Conservation (phyloP, 169 alveolate species). For the Besnoitia besnoiti region DNA sequence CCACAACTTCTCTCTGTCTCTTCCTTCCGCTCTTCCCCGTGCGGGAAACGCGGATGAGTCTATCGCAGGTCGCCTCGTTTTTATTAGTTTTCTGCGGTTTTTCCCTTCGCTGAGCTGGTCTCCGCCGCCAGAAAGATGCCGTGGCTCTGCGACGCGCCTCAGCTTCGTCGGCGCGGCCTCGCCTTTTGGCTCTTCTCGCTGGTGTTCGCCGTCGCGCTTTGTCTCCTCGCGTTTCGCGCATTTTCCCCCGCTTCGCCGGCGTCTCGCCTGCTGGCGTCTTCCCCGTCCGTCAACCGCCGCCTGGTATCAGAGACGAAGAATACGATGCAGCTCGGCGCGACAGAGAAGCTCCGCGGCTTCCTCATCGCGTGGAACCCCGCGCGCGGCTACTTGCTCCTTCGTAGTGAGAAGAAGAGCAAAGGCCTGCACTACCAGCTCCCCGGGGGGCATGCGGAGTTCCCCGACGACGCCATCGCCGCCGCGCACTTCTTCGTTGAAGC, state of each 20-base stretch:
- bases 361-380: background rate
- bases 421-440: slow-evolving; percentile 27
- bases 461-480: background rate
- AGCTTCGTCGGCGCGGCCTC: too few species aligned
- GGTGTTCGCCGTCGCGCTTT: background rate
- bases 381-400: background rate
- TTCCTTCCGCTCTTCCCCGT: too few species aligned
- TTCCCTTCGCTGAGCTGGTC: too few species aligned
- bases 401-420: background rate
- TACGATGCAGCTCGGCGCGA: background rate
- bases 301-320: too few species aligned
- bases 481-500: background rate
- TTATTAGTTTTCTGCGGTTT: too few species aligned
- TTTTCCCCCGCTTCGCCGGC: too few species aligned
- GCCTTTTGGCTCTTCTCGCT: background rate
- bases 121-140: too few species aligned
- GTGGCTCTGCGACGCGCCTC: too few species aligned
- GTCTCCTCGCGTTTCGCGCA: too few species aligned
- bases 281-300: background rate
- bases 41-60: too few species aligned
- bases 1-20: too few species aligned
- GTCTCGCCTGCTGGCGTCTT: background rate
- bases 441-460: slow-evolving; percentile 7
- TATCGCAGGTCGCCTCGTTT: too few species aligned
- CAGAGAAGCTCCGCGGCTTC: background rate